phyloP scores from a whole-genome alignment of 2,329 filamentous ascomycete genomes.

The Elsinoe australis region DNA sequence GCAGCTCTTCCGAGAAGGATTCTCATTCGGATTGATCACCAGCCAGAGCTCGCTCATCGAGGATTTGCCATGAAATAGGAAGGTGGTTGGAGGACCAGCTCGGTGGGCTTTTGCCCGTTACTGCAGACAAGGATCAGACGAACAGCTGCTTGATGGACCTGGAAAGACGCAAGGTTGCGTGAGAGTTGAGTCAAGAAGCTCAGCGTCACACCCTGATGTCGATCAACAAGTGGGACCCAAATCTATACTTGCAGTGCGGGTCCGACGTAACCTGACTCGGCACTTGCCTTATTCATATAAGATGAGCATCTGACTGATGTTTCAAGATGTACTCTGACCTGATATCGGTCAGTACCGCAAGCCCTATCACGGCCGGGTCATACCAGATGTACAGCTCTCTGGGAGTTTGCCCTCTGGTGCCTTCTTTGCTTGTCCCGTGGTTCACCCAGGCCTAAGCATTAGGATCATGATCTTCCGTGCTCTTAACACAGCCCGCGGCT shows the following conservation, averaged over 20 bases:
- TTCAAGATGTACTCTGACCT: conserved; percentile 1
- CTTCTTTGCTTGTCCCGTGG: conserved; percentile 5
- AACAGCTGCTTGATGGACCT: too few relatives aligned
- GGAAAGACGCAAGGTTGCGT: not conserved
- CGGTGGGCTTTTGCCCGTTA: not conserved
- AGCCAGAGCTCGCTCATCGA: conserved; percentile 4
- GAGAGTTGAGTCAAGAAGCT: not conserved
- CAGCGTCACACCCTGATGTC: not conserved
- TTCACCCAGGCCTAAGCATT: not conserved
- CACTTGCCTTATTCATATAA: not conserved
- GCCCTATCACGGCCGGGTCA: too few relatives aligned
- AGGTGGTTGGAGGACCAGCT: conserved; percentile 3
- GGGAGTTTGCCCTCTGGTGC: too few relatives aligned
- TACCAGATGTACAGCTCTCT: too few relatives aligned
- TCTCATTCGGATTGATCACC: conserved; percentile 9
- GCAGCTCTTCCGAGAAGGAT: conserved; percentile 6
- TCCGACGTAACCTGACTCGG: not conserved
- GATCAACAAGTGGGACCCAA: not conserved
- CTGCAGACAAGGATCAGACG: not conserved
- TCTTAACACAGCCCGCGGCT: not conserved
- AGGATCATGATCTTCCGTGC: not conserved
- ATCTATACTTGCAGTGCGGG: not conserved
- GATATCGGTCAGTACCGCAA: not conserved
- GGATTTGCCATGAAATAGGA: conserved; percentile 10
- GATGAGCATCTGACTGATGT: not conserved